Percentiles rank a stretch among this genome's conserved stretches.
phyloP scores from a whole-genome alignment of 441 rosid genomes.

The Erodium trifolium region DNA sequence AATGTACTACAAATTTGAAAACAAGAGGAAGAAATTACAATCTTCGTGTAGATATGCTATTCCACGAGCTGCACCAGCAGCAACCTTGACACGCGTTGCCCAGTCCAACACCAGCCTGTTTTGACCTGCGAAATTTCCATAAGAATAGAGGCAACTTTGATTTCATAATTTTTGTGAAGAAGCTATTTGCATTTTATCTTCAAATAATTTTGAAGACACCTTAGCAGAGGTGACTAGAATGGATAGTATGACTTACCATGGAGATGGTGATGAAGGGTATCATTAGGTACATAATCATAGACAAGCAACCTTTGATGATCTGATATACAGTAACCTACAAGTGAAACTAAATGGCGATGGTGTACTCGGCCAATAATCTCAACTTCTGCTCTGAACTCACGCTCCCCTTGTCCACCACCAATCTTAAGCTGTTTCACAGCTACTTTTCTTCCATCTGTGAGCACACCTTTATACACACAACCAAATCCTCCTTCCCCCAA shows the following conservation, averaged over 20 bases:
- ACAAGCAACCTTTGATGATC: conserved; percentile 66
- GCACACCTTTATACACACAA: conserved; percentile 62
- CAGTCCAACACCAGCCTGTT: conserved; percentile 57
- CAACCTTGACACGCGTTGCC: conserved; percentile 67
- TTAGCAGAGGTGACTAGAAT: conserved; percentile 5
- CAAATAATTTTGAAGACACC: no score
- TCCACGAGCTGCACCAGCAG: conserved; percentile 95
- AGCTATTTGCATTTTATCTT: neutral
- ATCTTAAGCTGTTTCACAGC: conserved; percentile 78
- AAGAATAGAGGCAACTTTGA: conserved; percentile 11
- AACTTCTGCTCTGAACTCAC: conserved; percentile 90
- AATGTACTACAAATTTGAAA: neutral
- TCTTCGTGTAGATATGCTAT: conserved; percentile 94
- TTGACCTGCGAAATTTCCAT: conserved; percentile 33
- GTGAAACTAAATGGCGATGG: conserved; percentile 85
- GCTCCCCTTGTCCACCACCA: conserved; percentile 82
- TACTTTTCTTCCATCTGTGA: conserved; percentile 70
- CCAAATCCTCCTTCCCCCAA: conserved; percentile 96
- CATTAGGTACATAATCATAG: conserved; percentile 72
- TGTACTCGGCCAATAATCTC: conserved; percentile 84
- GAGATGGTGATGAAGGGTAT: conserved; percentile 81
- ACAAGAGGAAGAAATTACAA: conserved; percentile 37
- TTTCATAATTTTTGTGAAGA: neutral
- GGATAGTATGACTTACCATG: conserved; percentile 46
- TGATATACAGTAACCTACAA: conserved; percentile 83